Evolutionary conservation across 73 alveolate species (phyloP).

Genomic region (Uronychia setigera): DNA sequence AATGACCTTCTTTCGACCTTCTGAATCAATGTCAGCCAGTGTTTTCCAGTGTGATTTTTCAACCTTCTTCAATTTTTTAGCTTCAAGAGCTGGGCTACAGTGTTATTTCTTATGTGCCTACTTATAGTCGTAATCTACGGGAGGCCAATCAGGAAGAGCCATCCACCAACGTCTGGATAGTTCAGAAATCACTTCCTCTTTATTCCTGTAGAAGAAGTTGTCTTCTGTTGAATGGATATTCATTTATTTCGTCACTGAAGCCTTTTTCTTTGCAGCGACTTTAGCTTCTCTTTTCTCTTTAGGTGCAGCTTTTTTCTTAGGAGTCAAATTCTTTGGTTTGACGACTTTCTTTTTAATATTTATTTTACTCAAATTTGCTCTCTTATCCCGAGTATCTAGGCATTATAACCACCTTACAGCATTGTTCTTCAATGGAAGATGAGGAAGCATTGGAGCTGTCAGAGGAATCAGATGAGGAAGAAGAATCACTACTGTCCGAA

Average conservation of each 20-base stretch:
- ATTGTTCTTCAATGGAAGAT: background rate
- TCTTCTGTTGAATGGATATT: constrained; percentile 3
- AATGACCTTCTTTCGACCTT: constrained; percentile 74
- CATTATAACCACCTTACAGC: background rate
- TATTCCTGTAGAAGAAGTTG: background rate
- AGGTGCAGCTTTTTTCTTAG: background rate
- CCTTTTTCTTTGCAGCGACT: background rate
- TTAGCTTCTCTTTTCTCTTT: background rate
- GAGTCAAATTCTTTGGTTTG: background rate
- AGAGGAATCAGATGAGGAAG: background rate
- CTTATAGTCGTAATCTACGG: constrained; percentile 80
- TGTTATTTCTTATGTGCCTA: constrained; percentile 1
- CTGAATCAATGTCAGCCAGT: constrained; percentile 80
- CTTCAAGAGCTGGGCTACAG: constrained; percentile 47
- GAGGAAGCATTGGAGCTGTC: background rate
- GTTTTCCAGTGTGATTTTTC: constrained; percentile 77
- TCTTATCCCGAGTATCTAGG: background rate
- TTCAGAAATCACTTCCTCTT: constrained; percentile 59
- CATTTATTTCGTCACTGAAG: background rate
- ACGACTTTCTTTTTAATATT: background rate
- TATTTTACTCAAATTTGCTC: background rate
- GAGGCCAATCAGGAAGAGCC: constrained; percentile 92
- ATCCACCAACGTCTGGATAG: constrained; percentile 85
- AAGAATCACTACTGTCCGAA: background rate
- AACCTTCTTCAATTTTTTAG: constrained; percentile 76